Evolutionary conservation across 2,329 filamentous ascomycete genomes (phyloP).

Genomic region (Simplicillium sp.): DNA sequence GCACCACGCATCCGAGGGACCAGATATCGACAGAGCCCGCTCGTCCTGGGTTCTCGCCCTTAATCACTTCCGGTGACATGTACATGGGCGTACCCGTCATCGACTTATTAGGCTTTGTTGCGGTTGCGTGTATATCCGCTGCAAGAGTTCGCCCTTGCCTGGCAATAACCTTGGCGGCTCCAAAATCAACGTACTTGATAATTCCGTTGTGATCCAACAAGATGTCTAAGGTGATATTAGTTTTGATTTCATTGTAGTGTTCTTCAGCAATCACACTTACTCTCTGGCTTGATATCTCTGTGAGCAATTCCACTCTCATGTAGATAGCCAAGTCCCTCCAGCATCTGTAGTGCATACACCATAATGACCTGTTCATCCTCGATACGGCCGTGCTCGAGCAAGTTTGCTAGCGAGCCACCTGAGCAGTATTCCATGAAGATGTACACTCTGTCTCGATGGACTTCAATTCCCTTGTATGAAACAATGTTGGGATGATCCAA

Average conservation of each 20-base stretch:
- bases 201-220: constrained; percentile 95
- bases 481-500: constrained; percentile 97
- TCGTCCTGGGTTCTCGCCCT: constrained; percentile 70
- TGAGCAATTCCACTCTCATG: constrained; percentile 89
- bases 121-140: constrained; percentile 44
- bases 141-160: constrained; percentile 83
- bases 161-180: constrained; percentile 93
- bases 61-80: constrained; percentile 99
- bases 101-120: constrained; percentile 65
- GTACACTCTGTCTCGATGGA: constrained; percentile 97
- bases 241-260: constrained; percentile 12
- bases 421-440: constrained; percentile 99
- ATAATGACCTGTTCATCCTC: constrained; percentile 97
- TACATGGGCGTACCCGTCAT: constrained; percentile 99
- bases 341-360: constrained; percentile 88
- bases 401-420: constrained; percentile 78
- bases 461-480: constrained; percentile 95
- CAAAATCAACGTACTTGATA: constrained; percentile 98
- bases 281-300: constrained; percentile 96
- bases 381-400: constrained; percentile 92
- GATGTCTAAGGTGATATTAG: constrained; percentile 51
- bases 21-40: constrained; percentile 89
- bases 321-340: constrained; percentile 88
- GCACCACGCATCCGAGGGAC: constrained; percentile 92
- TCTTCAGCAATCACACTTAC: constrained; percentile 41